Evolutionary conservation across 768 basidiomycete species (phyloP), one percentile per base, ranked within the genome.

Genomic region (Lactarius evosmus): DNA sequence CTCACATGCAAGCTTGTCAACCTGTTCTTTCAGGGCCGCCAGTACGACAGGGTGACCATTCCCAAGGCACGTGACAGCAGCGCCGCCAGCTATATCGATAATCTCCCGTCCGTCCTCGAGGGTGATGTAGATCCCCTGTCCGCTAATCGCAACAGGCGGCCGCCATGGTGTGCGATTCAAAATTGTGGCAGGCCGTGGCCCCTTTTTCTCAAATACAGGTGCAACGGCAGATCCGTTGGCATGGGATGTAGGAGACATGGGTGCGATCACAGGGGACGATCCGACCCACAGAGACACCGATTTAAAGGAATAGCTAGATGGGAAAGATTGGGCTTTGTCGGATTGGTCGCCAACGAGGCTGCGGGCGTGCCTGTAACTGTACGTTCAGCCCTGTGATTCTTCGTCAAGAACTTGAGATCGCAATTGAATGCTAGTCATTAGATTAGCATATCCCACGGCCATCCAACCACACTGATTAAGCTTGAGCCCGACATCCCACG

Each of bases 51-150:
- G 89, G 70, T 93, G 85, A 25, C 80, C 83, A 62, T 85, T 84
- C 2, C 93, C 93, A 50, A 95, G 72, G 72, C 88, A 91, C 12
- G 85, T 74, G 32, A 95, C 93, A 11, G 93, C 91, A 7, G 92
- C 92, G 32, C 93, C 93, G 51, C 93, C 93, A 51, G 91, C 85
- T 7, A 82, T 89, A 75, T 95, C 93, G 68, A 94, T 80, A 33
- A 93, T 71, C 61, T 75, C 81, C 57, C 77, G 78, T 0, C 92
- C 93, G 74, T 85, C 85, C 67, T 87, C 84, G 7, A 93, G 80
- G 25, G 82, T 81, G 50, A 93, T 74, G 70, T 93, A 91, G 38
- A 86, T 81, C 19, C 91, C 91, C 68, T 88, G 75, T 3, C 78
- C 88, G 14, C 79, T 74, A 17, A 82, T 78, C 4, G 89, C 91